A percentile compares a stretch with the other conserved stretches of the same genome.
Evolutionary conservation across 352 stramenopile genomes (phyloP).

Genomic region (Phytopythium ostracodes): DNA sequence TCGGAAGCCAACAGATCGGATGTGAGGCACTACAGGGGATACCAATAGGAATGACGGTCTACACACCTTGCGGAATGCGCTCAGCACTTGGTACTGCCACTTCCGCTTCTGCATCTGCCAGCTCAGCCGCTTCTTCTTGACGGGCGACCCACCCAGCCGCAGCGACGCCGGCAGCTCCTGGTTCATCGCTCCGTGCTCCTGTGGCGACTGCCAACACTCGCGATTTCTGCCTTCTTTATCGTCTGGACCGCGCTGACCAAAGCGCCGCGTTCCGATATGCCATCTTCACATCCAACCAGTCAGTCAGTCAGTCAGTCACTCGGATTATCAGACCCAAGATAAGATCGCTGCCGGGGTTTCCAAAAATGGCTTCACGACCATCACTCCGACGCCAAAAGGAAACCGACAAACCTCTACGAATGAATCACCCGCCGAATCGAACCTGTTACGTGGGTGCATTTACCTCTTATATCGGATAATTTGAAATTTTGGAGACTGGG

Average conservation of each 20-base stretch:
- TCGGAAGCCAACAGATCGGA: neutral
- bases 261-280: neutral
- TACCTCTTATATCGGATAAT: too few species aligned
- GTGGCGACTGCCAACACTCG: too few species aligned
- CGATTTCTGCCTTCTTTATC: neutral
- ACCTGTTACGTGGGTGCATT: too few species aligned
- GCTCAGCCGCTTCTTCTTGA: slow-evolving; percentile 33
- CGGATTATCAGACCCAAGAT: neutral
- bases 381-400: neutral
- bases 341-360: neutral
- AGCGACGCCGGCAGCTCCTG: slow-evolving; percentile 16
- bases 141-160: slow-evolving; percentile 24
- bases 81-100: slow-evolving; percentile 51
- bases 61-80: slow-evolving; percentile 48
- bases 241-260: too few species aligned
- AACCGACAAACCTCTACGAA: neutral
- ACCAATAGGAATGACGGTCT: neutral
- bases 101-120: slow-evolving; percentile 64
- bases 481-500: too few species aligned
- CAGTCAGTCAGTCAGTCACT: too few species aligned
- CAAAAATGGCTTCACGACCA: slow-evolving; percentile 4
- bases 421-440: too few species aligned
- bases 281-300: too few species aligned
- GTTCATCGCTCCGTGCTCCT: slow-evolving; percentile 11
- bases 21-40: too few species aligned